Base-by-base conservation (phyloP, 1,139 yeast genomes). In the Suhomyces taliae region DNA sequence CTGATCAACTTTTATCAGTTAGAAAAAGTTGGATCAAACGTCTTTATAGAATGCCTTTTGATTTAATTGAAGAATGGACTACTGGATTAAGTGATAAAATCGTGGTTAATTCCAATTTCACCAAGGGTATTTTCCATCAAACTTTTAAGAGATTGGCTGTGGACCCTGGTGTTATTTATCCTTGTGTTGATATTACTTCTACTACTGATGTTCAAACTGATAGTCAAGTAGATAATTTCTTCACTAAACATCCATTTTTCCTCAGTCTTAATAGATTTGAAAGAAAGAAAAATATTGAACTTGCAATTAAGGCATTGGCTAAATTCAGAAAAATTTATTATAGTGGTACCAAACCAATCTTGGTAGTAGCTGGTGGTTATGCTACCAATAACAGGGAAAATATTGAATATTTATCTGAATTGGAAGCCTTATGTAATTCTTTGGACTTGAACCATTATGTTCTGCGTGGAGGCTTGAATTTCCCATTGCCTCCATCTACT, bases 331-430 rank as follows among this genome's bases (percentile, higher is more conserved):
- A 56, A 43, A 40, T 49, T 27, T 54, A 50, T 7, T 61, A 58
- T 35, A 53, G 54, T 32, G 57, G 59, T 14, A 41, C 45, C 0
- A 51, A 52, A 3, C 62, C 72, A 38, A 78, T 81, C 51, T 72
- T 91, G 41, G 77, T 89, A 1, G 67, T 91, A 36, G 86, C 96
- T 4, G 99, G 99, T n/a, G 99, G 99, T 1, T 93, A 85, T 65
- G 99, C 95, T 64, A 56, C 78, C 10, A 68, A 91, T 39, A 87
- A 90, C 0, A 51, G 61, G 0, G 98, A 91, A 64, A 95, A 95
- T 65, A 88, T 83, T 35, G 79, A 79, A 47, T 88, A 89, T 58
- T 71, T 90, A 47, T 62, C 71, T 9, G 88, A 88, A 53, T 74
- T 93, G 40, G 74, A 79, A 51, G 47, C 58, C 5, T 66, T 83